Percentiles rank a stretch among this genome's conserved stretches.
phyloP scores from a whole-genome alignment of 2,329 filamentous ascomycete species.

The Phialophora verrucosa region DNA sequence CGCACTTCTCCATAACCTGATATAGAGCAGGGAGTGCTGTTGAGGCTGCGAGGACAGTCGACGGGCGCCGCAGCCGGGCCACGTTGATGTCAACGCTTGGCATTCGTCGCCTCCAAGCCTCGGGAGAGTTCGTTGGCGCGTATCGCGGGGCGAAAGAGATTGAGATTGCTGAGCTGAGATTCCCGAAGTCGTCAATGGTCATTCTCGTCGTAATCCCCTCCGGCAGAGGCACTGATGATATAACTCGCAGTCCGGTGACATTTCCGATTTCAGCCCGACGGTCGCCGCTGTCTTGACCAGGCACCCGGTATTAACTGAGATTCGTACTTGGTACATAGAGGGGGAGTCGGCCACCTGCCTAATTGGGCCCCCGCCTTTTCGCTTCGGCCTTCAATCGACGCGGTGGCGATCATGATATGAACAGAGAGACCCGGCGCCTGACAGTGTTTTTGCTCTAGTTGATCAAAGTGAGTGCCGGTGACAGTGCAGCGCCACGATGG shows the following conservation, averaged over 20 bases:
- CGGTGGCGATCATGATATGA: conserved; percentile 12
- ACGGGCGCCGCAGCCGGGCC: background rate
- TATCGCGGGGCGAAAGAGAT: background rate
- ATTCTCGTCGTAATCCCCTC: conserved; percentile 14
- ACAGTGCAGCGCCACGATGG: conserved; percentile 32
- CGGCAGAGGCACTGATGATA: conserved; percentile 16
- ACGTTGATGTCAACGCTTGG: conserved; percentile 16
- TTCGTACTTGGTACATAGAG: background rate
- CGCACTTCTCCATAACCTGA: conserved; percentile 15
- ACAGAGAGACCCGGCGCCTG: background rate
- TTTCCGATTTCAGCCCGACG: conserved; percentile 2
- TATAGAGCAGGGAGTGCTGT: background rate
- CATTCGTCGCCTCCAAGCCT: background rate
- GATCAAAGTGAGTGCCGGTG: background rate
- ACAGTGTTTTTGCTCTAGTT: background rate
- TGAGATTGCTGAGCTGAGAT: conserved; percentile 25
- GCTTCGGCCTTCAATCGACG: conserved; percentile 2
- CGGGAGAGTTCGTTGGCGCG: conserved; percentile 1
- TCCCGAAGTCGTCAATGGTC: background rate
- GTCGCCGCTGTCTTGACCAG: conserved; percentile 9
- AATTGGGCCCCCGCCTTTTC: background rate
- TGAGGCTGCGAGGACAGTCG: background rate
- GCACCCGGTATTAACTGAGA: background rate
- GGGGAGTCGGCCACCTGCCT: conserved; percentile 1
- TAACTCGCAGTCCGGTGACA: conserved; percentile 11